Evolutionary conservation across 192 early-diverging fungal species (phyloP), one percentile per base, ranked within the genome.

Genomic region (Chytriomyces hyalinus): DNA sequence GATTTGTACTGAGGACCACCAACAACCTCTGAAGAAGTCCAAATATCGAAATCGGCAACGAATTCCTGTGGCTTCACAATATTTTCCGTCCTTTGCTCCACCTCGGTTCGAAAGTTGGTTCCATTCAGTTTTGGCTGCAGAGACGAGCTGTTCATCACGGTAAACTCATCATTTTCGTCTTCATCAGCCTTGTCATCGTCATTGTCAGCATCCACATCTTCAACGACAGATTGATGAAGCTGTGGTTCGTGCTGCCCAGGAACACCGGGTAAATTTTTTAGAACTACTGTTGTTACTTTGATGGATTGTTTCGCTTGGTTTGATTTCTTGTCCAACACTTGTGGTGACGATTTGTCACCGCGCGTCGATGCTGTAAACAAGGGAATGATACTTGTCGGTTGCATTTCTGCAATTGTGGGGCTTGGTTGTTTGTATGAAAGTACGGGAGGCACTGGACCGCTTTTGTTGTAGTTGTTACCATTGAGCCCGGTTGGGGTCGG

Each of bases 221-320:
- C 36, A 36, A 36, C 36, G 0, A 36, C 36, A 36, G 36, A 36
- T 4, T 36, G 36, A 36, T 36, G 36, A 36, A 36, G 36, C 1
- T 36, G 36, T 2, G 36, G 36, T 36, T 36, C 36, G 36, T 36
- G 36, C 36, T 71, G 70, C 13, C 70, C 70, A 71, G 70, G 70
- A 15, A 8, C 15, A 22, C 70, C 70, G 20, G 70, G 51, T 28
- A 71, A 71, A 49, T 71, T 71, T 57, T 71, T 71, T 13, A 71
- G 48, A 49, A 43, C 36, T 36, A 36, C 36, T 0, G 36, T 36
- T 36, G 36, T 36, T 2, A 36, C 36, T 36, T 36, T 36, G 36
- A 36, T 36, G 36, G 36, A 36, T 36, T 36, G 36, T 4, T 36
- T 36, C 36, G 36, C 36, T 36, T 36, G 36, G 36, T 36, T 36